Evolutionary conservation across 2,329 filamentous ascomycete species (phyloP), one percentile per base, ranked within the genome.

Genomic region (Neofusicoccum cordaticola): DNA sequence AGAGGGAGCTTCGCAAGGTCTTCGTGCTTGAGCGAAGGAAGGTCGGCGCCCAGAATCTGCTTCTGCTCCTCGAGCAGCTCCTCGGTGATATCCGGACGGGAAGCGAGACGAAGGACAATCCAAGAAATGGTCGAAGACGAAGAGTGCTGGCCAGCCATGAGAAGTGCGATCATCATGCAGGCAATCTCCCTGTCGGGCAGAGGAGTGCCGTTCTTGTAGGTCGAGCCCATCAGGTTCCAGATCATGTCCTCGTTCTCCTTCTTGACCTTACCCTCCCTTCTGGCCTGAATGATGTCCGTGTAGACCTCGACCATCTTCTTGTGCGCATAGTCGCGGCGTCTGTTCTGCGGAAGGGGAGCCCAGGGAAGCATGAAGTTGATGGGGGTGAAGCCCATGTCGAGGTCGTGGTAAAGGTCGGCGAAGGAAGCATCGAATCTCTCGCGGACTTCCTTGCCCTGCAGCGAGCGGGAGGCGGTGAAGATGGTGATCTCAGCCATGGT

Each of bases 121-220:
- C 92, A 96, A 44, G 91, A 86, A 71, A 87, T 89, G 44, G 91
- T 93, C 19, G 91, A 92, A 3, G 92, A 92, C 2, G 91, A 94
- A 2, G 90, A 94, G 81, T 96, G 92, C 76, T 96, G 92, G 64
- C 92, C 92, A 66, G 91, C 92, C 92, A 96, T 96, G 67, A 96
- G 86, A 22, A 96, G 85, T 5, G 92, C 92, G 77, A 96, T 96
- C 91, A 96, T 94, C 86, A 96, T 94, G 79, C 95, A 90, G 22
- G 92, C 92, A 65, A 96, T 86, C 77, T 96, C 92, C 72, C 90
- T 84, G 73, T 96, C 92, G 15, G 92, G 90, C n/a, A 96, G 84
- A 5, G 83, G 83, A 44, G 82, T 87, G 70, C 92, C 92, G 70
- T 94, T 86, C 82, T 96, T 96, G 85, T 96, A 96, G 27, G 82